These are phyloP conservation scores for Pestalotiopsis sp. DNA, from an alignment of 2,329 filamentous ascomycete genomes.

Conservation along the genomic window DNA sequence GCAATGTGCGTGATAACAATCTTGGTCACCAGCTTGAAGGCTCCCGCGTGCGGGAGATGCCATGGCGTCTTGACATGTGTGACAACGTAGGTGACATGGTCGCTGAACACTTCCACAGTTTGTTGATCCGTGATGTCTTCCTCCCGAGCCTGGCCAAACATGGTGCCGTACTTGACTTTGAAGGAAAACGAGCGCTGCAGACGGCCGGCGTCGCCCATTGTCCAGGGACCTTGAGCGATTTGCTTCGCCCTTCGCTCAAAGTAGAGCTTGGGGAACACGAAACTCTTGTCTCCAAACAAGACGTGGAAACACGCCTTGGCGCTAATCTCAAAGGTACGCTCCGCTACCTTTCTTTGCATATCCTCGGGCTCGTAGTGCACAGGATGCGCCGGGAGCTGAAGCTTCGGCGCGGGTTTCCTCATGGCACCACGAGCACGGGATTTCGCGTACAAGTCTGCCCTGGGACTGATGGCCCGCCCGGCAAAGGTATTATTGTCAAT, in stretches of 20 bases:
- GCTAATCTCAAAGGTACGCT: constrained; percentile 85
- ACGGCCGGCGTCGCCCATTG: constrained; percentile 66
- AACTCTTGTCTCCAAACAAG: constrained; percentile 93
- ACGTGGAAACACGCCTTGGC: constrained; percentile 96
- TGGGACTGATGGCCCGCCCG: constrained; percentile 39
- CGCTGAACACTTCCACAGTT: constrained; percentile 79
- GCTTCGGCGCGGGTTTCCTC: constrained; percentile 59
- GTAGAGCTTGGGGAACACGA: constrained; percentile 89
- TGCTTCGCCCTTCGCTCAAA: constrained; percentile 77
- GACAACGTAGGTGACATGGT: constrained; percentile 71
- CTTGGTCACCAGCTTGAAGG: constrained; percentile 84
- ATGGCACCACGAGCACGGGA: constrained; percentile 33
- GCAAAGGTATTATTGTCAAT: constrained; percentile 57
- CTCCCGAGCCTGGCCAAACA: constrained; percentile 63
- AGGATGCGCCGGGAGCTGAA: constrained; percentile 79
- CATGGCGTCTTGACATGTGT: constrained; percentile 67
- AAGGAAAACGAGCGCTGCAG: constrained; percentile 82
- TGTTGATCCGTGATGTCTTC: constrained; percentile 78
- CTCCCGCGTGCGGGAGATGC: constrained; percentile 81
- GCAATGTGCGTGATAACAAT: constrained; percentile 91
- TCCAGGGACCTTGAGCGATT: constrained; percentile 88
- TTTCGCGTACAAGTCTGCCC: constrained; percentile 36
- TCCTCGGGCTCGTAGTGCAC: constrained; percentile 83
- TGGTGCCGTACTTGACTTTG: constrained; percentile 67
- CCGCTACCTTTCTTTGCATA: constrained; percentile 74